Evolutionary conservation across 345 rosid genomes (phyloP).

Genomic region (Rhodamnia rubescens): DNA sequence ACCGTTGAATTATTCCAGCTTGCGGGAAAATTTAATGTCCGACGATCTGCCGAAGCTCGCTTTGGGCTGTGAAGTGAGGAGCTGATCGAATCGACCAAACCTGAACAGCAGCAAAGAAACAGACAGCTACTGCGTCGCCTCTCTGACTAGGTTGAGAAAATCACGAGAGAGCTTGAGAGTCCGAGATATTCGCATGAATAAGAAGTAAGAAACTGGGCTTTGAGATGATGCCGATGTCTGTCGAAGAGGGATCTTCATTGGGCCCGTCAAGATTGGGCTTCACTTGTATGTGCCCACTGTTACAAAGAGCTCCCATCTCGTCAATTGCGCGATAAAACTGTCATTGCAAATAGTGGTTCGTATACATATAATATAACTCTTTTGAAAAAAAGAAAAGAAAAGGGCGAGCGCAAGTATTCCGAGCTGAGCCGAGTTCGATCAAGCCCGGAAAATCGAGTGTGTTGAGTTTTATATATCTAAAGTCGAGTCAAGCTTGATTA

Average conservation of each 20-base stretch:
- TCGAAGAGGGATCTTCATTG: not conserved
- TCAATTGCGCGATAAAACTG: no score
- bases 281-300: no score
- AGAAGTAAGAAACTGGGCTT: not conserved
- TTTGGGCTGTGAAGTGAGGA: not conserved
- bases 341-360: no score
- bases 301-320: no score
- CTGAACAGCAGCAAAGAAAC: not conserved
- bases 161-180: not conserved
- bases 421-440: not conserved
- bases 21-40: not conserved
- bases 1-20: not conserved
- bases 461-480: not conserved
- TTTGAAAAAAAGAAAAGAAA: not conserved
- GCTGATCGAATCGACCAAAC: not conserved
- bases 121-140: not conserved
- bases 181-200: not conserved
- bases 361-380: fast-evolving
- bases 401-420: not conserved
- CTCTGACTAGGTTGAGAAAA: not conserved
- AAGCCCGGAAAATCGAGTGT: not conserved
- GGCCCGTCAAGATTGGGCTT: not conserved
- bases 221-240: not conserved
- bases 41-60: not conserved
- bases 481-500: not conserved